Percentiles rank a stretch among this genome's conserved stretches.
Conservation (phyloP, 2,329 filamentous ascomycete species). For the Ceratocystiopsis brevicomis region DNA sequence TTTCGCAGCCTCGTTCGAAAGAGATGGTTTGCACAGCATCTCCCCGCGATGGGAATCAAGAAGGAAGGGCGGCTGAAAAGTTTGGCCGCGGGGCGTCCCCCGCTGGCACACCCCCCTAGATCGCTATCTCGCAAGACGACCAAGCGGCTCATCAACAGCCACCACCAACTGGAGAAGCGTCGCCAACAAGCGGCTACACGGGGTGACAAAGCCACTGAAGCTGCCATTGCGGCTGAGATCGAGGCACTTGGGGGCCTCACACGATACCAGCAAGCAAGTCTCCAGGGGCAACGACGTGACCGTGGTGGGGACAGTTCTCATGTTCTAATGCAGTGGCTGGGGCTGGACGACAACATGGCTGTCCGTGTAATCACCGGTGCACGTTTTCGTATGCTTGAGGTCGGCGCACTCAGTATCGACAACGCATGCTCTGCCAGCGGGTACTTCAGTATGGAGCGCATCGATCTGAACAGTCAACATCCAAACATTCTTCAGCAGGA, state of each 20-base stretch:
- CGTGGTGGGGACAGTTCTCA: conserved; percentile 49
- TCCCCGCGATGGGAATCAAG: conserved; percentile 26
- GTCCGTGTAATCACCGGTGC: not conserved
- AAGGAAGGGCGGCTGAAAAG: conserved; percentile 23
- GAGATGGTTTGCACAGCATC: too few species aligned
- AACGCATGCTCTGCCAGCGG: conserved; percentile 67
- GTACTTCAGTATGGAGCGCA: conserved; percentile 56
- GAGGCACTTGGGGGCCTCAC: conserved; percentile 39
- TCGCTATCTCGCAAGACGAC: conserved; percentile 48
- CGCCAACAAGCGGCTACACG: conserved; percentile 34
- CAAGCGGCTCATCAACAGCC: conserved; percentile 43
- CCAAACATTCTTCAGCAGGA: conserved; percentile 71
- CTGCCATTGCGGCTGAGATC: conserved; percentile 32
- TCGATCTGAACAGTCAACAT: conserved; percentile 79
- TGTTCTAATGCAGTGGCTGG: conserved; percentile 44
- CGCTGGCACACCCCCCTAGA: conserved; percentile 29
- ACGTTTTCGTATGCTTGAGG: conserved; percentile 54
- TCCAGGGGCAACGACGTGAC: conserved; percentile 47
- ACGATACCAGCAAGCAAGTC: conserved; percentile 46
- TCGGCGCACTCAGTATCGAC: conserved; percentile 66
- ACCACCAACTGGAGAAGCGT: conserved; percentile 46
- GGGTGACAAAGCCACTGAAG: conserved; percentile 31
- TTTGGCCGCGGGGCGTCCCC: conserved; percentile 35
- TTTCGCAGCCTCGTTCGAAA: too few species aligned
- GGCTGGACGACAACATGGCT: conserved; percentile 3